A percentile compares a stretch with the other conserved stretches of the same genome.
phyloP scores from a whole-genome alignment of 306 rosid genomes.

The Cicer bijugum region DNA sequence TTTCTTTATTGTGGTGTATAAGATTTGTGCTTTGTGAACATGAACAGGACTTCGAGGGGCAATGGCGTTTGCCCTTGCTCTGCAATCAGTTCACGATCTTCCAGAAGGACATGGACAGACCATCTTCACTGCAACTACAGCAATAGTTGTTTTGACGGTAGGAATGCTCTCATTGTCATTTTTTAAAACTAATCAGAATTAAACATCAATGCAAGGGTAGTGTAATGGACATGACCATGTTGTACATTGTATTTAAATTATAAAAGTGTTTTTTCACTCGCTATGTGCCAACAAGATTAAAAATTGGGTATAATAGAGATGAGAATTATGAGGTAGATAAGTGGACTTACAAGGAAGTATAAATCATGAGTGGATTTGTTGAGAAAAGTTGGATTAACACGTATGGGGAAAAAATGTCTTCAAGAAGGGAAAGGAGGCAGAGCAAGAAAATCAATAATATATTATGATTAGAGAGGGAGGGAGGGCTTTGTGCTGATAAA shows the following conservation, averaged over 20 bases:
- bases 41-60: constrained; percentile 95
- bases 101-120: constrained; percentile 99
- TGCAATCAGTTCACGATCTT: constrained; percentile 98
- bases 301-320: constrained; percentile 4
- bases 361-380: constrained; percentile 22
- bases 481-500: not conserved
- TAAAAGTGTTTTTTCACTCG: constrained; percentile 4
- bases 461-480: not conserved
- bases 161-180: constrained; percentile 41
- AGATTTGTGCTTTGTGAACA: constrained; percentile 37
- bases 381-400: constrained; percentile 5
- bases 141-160: constrained; percentile 97
- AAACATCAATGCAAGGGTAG: constrained; percentile 7
- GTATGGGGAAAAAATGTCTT: constrained; percentile 1
- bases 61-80: constrained; percentile 98
- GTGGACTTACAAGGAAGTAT: constrained; percentile 7
- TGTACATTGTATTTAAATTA: not conserved
- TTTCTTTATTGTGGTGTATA: constrained; percentile 34
- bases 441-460: constrained; percentile 24
- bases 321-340: constrained; percentile 17
- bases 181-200: constrained; percentile 35
- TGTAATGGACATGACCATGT: constrained; percentile 15
- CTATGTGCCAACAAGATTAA: constrained; percentile 24
- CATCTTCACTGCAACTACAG: constrained; percentile 96
- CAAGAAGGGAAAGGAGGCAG: not conserved